phyloP scores from a whole-genome alignment of 2,329 filamentous ascomycete species.

The Parascedosporium putredinis region DNA sequence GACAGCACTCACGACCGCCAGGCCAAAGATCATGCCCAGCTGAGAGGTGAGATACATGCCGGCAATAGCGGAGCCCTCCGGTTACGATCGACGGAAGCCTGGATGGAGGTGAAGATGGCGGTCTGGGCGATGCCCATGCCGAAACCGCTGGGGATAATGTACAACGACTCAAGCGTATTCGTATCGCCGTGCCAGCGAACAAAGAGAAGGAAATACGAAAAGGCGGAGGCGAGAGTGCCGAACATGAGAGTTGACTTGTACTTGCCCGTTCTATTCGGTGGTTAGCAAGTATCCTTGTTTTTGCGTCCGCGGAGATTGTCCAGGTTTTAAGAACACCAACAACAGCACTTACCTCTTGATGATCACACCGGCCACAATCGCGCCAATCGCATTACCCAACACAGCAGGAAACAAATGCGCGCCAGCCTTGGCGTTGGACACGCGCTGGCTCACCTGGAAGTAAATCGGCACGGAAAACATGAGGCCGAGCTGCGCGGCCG shows the following conservation, averaged over 20 bases:
- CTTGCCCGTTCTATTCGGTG: conserved; percentile 45
- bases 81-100: conserved; percentile 25
- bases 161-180: conserved; percentile 42
- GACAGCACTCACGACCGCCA: conserved; percentile 26
- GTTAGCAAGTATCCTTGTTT: no score
- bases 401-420: conserved; percentile 58
- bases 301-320: neutral
- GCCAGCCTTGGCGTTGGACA: conserved; percentile 47
- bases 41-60: conserved; percentile 28
- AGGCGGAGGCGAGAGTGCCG: conserved; percentile 36
- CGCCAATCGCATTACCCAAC: conserved; percentile 54
- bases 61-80: conserved; percentile 31
- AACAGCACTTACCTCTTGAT: conserved; percentile 39
- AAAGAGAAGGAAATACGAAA: conserved; percentile 41
- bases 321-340: no score
- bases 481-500: conserved; percentile 36
- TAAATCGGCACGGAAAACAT: conserved; percentile 61
- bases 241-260: conserved; percentile 46
- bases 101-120: conserved; percentile 30
- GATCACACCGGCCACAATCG: conserved; percentile 45
- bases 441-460: conserved; percentile 52
- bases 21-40: conserved; percentile 26
- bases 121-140: conserved; percentile 29
- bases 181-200: conserved; percentile 51
- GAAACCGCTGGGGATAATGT: conserved; percentile 42